Evolutionary conservation across 495 filamentous ascomycete species (phyloP).

Genomic region (Trichodelitschia bisporula): DNA sequence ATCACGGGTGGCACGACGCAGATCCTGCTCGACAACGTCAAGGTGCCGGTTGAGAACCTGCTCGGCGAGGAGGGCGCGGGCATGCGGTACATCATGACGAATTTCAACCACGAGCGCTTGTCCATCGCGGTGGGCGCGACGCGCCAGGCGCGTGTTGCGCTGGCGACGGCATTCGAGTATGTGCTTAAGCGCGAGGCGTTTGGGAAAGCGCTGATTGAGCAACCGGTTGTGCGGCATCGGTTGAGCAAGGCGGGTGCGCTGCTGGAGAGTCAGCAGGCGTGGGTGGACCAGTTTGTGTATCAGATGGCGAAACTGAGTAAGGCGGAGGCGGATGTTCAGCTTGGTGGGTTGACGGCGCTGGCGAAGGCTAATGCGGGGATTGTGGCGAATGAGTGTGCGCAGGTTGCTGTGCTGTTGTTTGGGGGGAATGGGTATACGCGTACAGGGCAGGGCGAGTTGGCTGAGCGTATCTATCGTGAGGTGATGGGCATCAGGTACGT

Average conservation of each 20-base stretch:
- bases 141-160: conserved; percentile 35
- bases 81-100: conserved; percentile 58
- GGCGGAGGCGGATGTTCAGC: conserved; percentile 32
- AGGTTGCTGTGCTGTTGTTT: conserved; percentile 41
- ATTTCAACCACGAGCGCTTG: conserved; percentile 58
- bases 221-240: conserved; percentile 47
- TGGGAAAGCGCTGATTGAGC: conserved; percentile 45
- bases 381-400: conserved; percentile 44
- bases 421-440: conserved; percentile 49
- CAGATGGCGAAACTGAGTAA: conserved; percentile 37
- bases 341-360: conserved; percentile 45
- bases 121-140: conserved; percentile 37
- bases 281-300: conserved; percentile 53
- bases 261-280: conserved; percentile 46
- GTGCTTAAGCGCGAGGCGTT: conserved; percentile 50
- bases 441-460: conserved; percentile 41
- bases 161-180: conserved; percentile 40
- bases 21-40: conserved; percentile 51
- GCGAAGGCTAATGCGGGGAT: conserved; percentile 47
- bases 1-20: conserved; percentile 42
- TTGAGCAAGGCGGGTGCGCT: conserved; percentile 44
- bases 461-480: conserved; percentile 35
- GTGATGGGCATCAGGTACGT: too few species aligned
- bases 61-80: conserved; percentile 46
- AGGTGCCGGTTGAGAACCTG: conserved; percentile 41